A percentile compares a stretch with the other conserved stretches of the same genome.
phyloP scores from a whole-genome alignment of 1,139 yeast genomes.

The Hanseniaspora uvarum region DNA sequence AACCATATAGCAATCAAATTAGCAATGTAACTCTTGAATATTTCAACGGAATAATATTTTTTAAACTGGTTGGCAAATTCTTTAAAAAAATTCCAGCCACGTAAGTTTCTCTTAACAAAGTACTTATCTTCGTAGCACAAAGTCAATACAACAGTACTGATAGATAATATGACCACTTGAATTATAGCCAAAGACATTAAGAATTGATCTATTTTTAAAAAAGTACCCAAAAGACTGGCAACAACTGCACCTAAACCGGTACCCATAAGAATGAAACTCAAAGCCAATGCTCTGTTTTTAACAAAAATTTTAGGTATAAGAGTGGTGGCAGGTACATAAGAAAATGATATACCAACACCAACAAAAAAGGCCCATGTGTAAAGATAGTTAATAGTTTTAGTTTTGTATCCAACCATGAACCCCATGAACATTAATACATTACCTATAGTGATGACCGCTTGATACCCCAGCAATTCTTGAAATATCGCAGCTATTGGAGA shows the following conservation, averaged over 20 bases:
- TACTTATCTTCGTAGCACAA: conserved; percentile 2
- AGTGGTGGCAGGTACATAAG: conserved; percentile 50
- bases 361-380: conserved; percentile 55
- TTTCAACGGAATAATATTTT: conserved; percentile 19
- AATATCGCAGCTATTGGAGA: conserved; percentile 44
- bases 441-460: conserved; percentile 40
- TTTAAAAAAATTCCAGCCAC: conserved; percentile 22
- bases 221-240: conserved; percentile 7
- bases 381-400: conserved; percentile 41
- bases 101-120: conserved; percentile 23
- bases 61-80: conserved; percentile 20
- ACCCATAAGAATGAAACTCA: conserved; percentile 46
- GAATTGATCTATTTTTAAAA: conserved; percentile 20
- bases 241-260: conserved; percentile 51
- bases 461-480: conserved; percentile 34
- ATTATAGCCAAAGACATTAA: conserved; percentile 4
- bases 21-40: conserved; percentile 23
- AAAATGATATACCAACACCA: conserved; percentile 50
- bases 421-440: conserved; percentile 45
- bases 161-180: neutral
- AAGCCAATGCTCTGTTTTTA: conserved; percentile 46
- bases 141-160: neutral
- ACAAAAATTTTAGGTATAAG: conserved; percentile 55
- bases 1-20: conserved; percentile 45
- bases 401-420: conserved; percentile 46